Percentiles rank a stretch among this genome's conserved stretches.
phyloP scores from a whole-genome alignment of 768 basidiomycete genomes.

The Terana coerulea region DNA sequence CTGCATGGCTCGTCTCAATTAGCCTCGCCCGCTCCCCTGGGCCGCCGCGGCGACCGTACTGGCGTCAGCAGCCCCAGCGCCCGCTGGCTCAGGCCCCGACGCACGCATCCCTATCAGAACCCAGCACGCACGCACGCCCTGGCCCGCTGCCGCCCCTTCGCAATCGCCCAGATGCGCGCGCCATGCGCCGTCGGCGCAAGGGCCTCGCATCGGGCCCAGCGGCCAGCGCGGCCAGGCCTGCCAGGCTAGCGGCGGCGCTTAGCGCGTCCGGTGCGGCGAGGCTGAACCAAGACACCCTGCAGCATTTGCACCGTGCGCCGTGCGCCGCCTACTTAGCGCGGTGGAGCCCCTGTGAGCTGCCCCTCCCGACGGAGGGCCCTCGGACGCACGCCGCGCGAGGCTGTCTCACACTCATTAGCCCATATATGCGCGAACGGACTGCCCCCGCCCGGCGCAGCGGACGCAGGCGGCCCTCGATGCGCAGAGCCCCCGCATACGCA shows the following conservation, averaged over 20 bases:
- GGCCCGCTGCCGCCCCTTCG: too few relatives aligned
- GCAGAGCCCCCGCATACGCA: neutral
- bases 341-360: neutral
- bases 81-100: too few relatives aligned
- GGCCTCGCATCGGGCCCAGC: too few relatives aligned
- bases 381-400: neutral
- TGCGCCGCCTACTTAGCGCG: neutral
- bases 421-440: neutral
- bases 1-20: too few relatives aligned
- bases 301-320: neutral
- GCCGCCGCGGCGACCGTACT: neutral
- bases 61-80: neutral
- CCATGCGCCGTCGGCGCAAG: too few relatives aligned
- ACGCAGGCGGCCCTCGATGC: conserved; percentile 31
- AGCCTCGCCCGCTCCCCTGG: neutral
- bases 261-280: too few relatives aligned
- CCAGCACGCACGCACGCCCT: too few relatives aligned
- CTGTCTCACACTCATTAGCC: neutral
- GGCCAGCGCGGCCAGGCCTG: too few relatives aligned
- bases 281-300: too few relatives aligned
- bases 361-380: neutral
- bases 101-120: too few relatives aligned
- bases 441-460: conserved; percentile 18
- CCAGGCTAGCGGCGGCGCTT: too few relatives aligned
- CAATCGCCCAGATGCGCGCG: too few relatives aligned